Evolutionary conservation across 2,329 filamentous ascomycete genomes (phyloP), one percentile per base, ranked within the genome.

Genomic region (Clonostachys chloroleuca): DNA sequence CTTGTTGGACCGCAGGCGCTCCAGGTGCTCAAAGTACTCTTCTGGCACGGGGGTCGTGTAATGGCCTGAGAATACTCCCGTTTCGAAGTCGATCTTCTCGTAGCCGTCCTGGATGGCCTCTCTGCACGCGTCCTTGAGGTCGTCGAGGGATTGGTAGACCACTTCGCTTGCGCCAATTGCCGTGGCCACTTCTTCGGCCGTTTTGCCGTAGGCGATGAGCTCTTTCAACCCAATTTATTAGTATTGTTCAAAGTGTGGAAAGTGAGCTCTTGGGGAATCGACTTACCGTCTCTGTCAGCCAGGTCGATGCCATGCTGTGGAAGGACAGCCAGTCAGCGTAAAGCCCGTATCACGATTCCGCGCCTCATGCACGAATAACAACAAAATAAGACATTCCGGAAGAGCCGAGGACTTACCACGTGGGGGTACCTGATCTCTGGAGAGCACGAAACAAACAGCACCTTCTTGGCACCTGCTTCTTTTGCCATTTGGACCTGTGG

Each of bases 61-160:
- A 53, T 84, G 82, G 42, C 92, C 92, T 60, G 84, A 90, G 71
- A 97, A 96, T 9, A 96, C 92, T 46, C 92, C 92, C 3, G 95
- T 84, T 62, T 97, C 92, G 55, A 96, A 96, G 47, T 85, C 74
- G 9, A 74, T 74, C 56, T 80, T 62, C 35, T 67, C 63, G 34
- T 72, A 69, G 13, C 78, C 68, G 47, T 78, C 70, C 44, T 83
- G 77, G 51, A 82, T 84, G 5, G 89, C 78, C 54, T 90, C 84
- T 2, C 83, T 78, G 60, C 92, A 96, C 1, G 91, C 83, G 33
- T 77, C 81, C 60, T 87, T 85, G n/a, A 97, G 74, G 58, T 95
- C 92, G 2, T 83, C 77, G 2, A 97, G 78, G 9, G 61, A 60
- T 51, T 74, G 72, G 59, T 66, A 77, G 44, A 76, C 85, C 42